phyloP scores from a whole-genome alignment of 495 filamentous ascomycete genomes.

The Monascus purpureus region DNA sequence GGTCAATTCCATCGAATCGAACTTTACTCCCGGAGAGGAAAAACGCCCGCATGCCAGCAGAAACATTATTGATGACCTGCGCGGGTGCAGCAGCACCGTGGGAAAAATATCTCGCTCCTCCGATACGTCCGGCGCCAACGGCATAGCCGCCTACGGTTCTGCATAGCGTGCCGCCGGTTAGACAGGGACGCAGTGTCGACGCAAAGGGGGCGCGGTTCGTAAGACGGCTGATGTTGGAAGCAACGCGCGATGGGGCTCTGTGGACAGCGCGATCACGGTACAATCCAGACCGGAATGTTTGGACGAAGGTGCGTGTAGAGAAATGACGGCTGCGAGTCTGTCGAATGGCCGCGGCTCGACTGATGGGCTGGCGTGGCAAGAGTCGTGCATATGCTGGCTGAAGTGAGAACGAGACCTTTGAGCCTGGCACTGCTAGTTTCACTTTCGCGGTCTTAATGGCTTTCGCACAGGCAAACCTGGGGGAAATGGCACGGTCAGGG shows the following conservation, averaged over 20 bases:
- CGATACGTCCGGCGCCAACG: slow-evolving; percentile 51
- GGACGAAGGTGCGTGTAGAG: slow-evolving; percentile 54
- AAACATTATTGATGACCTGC: slow-evolving; percentile 90
- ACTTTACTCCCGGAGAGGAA: slow-evolving; percentile 75
- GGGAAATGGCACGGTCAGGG: slow-evolving; percentile 8
- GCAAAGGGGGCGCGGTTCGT: slow-evolving; percentile 76
- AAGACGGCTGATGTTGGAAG: slow-evolving; percentile 48
- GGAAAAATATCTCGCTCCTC: slow-evolving; percentile 75
- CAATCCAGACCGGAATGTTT: slow-evolving; percentile 33
- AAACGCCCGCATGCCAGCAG: slow-evolving; percentile 78
- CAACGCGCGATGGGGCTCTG: slow-evolving; percentile 45
- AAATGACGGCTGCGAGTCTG: slow-evolving; percentile 63
- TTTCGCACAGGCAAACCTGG: slow-evolving; percentile 50
- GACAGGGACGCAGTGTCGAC: slow-evolving; percentile 76
- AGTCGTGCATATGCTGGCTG: slow-evolving; percentile 40
- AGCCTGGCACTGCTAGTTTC: slow-evolving; percentile 42
- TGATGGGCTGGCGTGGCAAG: slow-evolving; percentile 53
- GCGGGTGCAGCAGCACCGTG: slow-evolving; percentile 73
- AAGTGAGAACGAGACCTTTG: slow-evolving; percentile 24
- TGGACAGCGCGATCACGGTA: slow-evolving; percentile 51
- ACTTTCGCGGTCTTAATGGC: slow-evolving; percentile 46
- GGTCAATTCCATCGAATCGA: slow-evolving; percentile 61
- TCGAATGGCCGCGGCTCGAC: slow-evolving; percentile 55
- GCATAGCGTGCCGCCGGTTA: slow-evolving; percentile 76
- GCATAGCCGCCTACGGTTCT: slow-evolving; percentile 80